phyloP scores from a whole-genome alignment of 2,329 filamentous ascomycete species.

The Mariannaea elegans region DNA sequence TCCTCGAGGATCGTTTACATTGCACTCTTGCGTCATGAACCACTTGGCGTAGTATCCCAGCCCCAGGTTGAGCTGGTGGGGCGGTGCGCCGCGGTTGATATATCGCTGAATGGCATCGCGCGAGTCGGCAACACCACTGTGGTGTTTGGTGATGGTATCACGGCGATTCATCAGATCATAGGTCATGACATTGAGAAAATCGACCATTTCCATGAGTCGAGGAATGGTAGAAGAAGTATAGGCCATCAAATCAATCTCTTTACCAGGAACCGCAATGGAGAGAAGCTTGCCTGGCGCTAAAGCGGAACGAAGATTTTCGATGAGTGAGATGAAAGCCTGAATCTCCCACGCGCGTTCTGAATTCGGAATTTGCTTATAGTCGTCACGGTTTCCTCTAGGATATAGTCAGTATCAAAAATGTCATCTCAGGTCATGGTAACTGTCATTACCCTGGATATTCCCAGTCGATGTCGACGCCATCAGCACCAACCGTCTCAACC shows the following conservation, averaged over 20 bases:
- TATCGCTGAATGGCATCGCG: slow-evolving; percentile 66
- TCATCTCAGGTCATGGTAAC: neutral
- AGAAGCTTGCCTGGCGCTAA: slow-evolving; percentile 67
- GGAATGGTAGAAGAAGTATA: slow-evolving; percentile 68
- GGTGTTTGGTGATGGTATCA: slow-evolving; percentile 70
- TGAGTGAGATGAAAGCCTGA: slow-evolving; percentile 67
- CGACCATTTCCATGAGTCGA: slow-evolving; percentile 65
- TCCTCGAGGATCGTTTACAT: slow-evolving; percentile 55
- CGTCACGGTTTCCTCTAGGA: slow-evolving; percentile 70
- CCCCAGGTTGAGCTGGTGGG: slow-evolving; percentile 67
- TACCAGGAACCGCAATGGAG: slow-evolving; percentile 74
- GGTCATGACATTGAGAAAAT: slow-evolving; percentile 75
- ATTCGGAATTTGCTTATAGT: slow-evolving; percentile 74
- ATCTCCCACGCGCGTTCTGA: slow-evolving; percentile 68
- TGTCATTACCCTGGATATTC: slow-evolving; percentile 62
- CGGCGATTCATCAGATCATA: slow-evolving; percentile 78
- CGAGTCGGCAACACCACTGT: slow-evolving; percentile 68
- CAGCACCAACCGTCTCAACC: slow-evolving; percentile 69
- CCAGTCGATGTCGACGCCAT: slow-evolving; percentile 74
- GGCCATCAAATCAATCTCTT: slow-evolving; percentile 72
- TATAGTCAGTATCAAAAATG: neutral
- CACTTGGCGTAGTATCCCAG: slow-evolving; percentile 75
- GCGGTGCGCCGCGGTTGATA: slow-evolving; percentile 60
- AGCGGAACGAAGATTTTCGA: slow-evolving; percentile 65
- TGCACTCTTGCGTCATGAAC: slow-evolving; percentile 61